Conservation (phyloP, 169 alveolate genomes). For the Eimeria sp. region DNA sequence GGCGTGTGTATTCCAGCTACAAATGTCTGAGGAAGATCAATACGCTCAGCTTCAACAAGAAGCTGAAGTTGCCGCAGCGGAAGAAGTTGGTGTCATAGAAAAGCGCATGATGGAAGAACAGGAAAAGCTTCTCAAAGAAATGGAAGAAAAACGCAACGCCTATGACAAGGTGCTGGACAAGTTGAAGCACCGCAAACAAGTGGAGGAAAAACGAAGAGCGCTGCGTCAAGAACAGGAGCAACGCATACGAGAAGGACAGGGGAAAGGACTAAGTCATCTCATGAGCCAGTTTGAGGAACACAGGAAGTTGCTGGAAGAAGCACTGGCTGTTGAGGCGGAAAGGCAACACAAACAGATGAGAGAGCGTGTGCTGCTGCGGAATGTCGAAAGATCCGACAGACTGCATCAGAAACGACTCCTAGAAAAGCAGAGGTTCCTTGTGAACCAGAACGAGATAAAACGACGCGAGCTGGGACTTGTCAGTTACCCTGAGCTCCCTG, state of each 20-base stretch:
- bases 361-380: constrained; percentile 31
- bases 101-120: constrained; percentile 62
- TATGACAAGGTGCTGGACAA: constrained; percentile 40
- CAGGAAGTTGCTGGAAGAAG: constrained; percentile 41
- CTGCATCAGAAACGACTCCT: constrained; percentile 31
- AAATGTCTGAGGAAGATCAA: constrained; percentile 52
- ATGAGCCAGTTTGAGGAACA: constrained; percentile 55
- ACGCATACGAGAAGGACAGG: constrained; percentile 27
- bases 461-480: constrained; percentile 51
- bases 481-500: not conserved
- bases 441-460: constrained; percentile 41
- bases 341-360: constrained; percentile 24
- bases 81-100: constrained; percentile 53
- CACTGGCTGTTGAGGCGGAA: constrained; percentile 33
- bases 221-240: constrained; percentile 47
- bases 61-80: constrained; percentile 62
- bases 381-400: constrained; percentile 19
- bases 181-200: constrained; percentile 41
- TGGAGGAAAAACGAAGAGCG: constrained; percentile 36
- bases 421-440: constrained; percentile 54
- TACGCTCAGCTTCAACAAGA: constrained; percentile 19
- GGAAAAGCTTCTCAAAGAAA: constrained; percentile 30
- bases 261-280: constrained; percentile 2
- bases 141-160: constrained; percentile 53
- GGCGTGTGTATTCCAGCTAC: constrained; percentile 6